Conservation (phyloP, 306 rosid genomes). For the Glycine soja region DNA sequence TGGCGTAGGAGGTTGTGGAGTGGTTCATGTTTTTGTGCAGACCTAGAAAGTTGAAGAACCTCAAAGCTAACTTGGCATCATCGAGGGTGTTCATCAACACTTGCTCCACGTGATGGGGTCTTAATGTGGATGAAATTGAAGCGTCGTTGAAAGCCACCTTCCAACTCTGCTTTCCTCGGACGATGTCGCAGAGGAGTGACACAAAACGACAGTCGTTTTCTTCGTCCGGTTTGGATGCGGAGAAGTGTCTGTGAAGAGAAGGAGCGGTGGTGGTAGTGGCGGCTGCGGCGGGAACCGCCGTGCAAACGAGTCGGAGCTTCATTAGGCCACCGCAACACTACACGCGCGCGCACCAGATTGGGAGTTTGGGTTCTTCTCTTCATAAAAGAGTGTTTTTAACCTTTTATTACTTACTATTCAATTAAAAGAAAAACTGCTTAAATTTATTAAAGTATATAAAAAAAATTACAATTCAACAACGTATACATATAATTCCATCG, state of each 20-base stretch:
- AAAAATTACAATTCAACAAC: too few species aligned
- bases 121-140: conserved; percentile 60
- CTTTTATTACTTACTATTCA: too few species aligned
- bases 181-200: conserved; percentile 57
- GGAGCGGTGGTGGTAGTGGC: conserved; percentile 4
- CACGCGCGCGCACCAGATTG: too few species aligned
- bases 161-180: conserved; percentile 87
- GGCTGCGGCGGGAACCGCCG: conserved; percentile 21
- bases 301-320: conserved; percentile 54
- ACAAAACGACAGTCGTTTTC: conserved; percentile 65
- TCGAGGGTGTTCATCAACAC: conserved; percentile 63
- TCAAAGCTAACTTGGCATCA: conserved; percentile 78
- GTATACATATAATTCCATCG: too few species aligned
- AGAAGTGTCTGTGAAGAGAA: conserved; percentile 40
- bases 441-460: too few species aligned
- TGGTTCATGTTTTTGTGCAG: conserved; percentile 77
- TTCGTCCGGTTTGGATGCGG: conserved; percentile 9
- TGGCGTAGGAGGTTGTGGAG: conserved; percentile 74
- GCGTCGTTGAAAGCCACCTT: conserved; percentile 62
- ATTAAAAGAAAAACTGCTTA: too few species aligned
- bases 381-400: too few species aligned
- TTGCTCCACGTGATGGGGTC: conserved; percentile 71
- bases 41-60: conserved; percentile 93
- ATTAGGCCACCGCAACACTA: conserved; percentile 30
- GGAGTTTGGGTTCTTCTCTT: too few species aligned